Evolutionary conservation across 176 grass and related monocot species (phyloP).

Genomic region (Calamus simplicifolius): DNA sequence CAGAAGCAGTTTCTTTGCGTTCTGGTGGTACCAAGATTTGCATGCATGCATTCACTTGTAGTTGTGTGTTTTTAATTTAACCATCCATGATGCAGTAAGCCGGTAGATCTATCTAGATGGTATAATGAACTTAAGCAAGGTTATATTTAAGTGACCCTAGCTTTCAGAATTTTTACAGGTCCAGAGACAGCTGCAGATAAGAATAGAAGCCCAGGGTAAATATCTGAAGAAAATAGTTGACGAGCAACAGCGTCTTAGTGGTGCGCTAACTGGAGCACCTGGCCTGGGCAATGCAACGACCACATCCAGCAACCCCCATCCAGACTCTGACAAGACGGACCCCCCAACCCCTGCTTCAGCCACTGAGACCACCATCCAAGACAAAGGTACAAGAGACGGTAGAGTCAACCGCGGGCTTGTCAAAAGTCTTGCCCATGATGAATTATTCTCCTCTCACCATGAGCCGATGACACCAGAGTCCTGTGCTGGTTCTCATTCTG

Average conservation of each 20-base stretch:
- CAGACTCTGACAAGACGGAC: slow-evolving; percentile 63
- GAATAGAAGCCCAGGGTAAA: slow-evolving; percentile 96
- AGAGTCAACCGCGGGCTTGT: slow-evolving; percentile 16
- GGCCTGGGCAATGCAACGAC: slow-evolving; percentile 18
- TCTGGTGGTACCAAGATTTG: too few species aligned
- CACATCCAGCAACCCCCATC: slow-evolving; percentile 27
- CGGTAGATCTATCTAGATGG: too few species aligned
- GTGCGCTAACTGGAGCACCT: slow-evolving; percentile 38
- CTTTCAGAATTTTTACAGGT: slow-evolving; percentile 33
- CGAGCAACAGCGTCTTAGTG: slow-evolving; percentile 65
- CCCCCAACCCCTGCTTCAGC: slow-evolving; percentile 61
- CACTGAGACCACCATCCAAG: slow-evolving; percentile 49
- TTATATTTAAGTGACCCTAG: too few species aligned
- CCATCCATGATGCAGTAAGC: too few species aligned
- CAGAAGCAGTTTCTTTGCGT: too few species aligned
- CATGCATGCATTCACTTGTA: too few species aligned
- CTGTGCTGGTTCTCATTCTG: slow-evolving; percentile 30
- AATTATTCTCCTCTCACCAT: slow-evolving; percentile 18
- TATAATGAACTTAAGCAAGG: too few species aligned
- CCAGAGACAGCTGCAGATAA: slow-evolving; percentile 91
- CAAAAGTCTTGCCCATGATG: slow-evolving; percentile 43
- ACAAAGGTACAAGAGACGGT: slow-evolving; percentile 23
- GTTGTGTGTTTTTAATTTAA: too few species aligned
- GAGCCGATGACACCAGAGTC: slow-evolving; percentile 83
- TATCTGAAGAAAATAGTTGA: slow-evolving; percentile 99